Evolutionary conservation across 352 stramenopile species (phyloP).

Genomic region (Phytophthora brassicae): DNA sequence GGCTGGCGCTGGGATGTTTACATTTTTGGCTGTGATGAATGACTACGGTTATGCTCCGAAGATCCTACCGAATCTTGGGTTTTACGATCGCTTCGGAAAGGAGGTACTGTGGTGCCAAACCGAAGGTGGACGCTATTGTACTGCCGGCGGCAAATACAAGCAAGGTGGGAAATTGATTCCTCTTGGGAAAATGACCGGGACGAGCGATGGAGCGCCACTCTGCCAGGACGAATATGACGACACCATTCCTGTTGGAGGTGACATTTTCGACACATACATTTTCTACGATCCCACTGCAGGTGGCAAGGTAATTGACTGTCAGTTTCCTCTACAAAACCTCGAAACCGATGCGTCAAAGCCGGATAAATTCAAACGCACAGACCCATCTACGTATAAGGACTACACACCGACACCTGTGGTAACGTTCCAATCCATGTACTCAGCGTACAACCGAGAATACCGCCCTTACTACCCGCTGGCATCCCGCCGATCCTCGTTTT

Average conservation of each 20-base stretch:
- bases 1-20: constrained; percentile 84
- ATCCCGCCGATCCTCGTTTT: constrained; percentile 86
- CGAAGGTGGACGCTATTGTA: constrained; percentile 59
- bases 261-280: constrained; percentile 72
- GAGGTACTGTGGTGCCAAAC: constrained; percentile 87
- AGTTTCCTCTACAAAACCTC: constrained; percentile 84
- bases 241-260: constrained; percentile 50
- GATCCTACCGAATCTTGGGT: constrained; percentile 83
- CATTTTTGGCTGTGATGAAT: constrained; percentile 88
- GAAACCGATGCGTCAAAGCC: constrained; percentile 41
- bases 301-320: constrained; percentile 78
- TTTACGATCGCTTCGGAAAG: constrained; percentile 82
- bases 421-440: constrained; percentile 70
- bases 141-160: constrained; percentile 67
- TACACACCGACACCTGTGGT: constrained; percentile 51
- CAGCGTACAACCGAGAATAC: constrained; percentile 57
- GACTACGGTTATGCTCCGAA: constrained; percentile 85
- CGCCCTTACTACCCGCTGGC: constrained; percentile 88
- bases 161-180: constrained; percentile 28
- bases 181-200: constrained; percentile 26
- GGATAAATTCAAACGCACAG: constrained; percentile 39
- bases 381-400: constrained; percentile 48
- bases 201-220: constrained; percentile 30
- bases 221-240: constrained; percentile 54
- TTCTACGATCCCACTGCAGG: constrained; percentile 73